Evolutionary conservation across 2,329 filamentous ascomycete species (phyloP).

Genomic region (Pseudogymnoascus sp.): DNA sequence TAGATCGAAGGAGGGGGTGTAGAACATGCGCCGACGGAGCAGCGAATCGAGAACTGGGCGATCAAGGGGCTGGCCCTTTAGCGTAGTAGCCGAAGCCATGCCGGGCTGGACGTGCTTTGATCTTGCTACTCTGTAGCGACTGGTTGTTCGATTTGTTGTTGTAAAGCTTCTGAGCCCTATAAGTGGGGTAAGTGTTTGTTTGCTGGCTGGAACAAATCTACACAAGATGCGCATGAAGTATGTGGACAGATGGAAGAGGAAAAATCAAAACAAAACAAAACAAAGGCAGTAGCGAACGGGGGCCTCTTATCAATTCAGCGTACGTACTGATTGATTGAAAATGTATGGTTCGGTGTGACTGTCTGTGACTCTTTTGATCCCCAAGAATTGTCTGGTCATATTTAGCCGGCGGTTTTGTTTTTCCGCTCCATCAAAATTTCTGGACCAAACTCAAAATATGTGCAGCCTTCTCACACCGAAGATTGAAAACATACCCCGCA

Average conservation of each 20-base stretch:
- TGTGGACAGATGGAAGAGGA: neutral
- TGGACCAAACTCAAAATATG: neutral
- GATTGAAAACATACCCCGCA: conserved; percentile 18
- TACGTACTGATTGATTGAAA: conserved; percentile 3
- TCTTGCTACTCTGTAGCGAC: conserved; percentile 30
- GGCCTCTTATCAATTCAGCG: neutral
- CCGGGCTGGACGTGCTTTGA: conserved; percentile 32
- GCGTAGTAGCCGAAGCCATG: conserved; percentile 64
- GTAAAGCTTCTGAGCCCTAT: conserved; percentile 33
- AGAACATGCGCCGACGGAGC: conserved; percentile 84
- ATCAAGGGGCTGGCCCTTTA: conserved; percentile 87
- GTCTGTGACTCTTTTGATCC: neutral
- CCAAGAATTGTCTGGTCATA: conserved; percentile 2
- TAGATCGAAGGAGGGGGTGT: conserved; percentile 92
- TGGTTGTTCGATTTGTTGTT: conserved; percentile 22
- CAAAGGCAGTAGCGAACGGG: neutral
- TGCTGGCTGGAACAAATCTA: conserved; percentile 31
- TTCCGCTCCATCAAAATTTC: conserved; percentile 14
- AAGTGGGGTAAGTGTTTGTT: conserved; percentile 23
- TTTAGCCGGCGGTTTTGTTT: conserved; percentile 10
- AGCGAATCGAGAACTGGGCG: conserved; percentile 74
- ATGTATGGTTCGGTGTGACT: neutral
- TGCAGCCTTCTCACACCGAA: neutral
- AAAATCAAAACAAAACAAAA: conserved; percentile 1
- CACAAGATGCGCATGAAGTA: conserved; percentile 35